Conservation (phyloP, 2,329 filamentous ascomycete genomes). For the Hymenoscyphus fructigenus region DNA sequence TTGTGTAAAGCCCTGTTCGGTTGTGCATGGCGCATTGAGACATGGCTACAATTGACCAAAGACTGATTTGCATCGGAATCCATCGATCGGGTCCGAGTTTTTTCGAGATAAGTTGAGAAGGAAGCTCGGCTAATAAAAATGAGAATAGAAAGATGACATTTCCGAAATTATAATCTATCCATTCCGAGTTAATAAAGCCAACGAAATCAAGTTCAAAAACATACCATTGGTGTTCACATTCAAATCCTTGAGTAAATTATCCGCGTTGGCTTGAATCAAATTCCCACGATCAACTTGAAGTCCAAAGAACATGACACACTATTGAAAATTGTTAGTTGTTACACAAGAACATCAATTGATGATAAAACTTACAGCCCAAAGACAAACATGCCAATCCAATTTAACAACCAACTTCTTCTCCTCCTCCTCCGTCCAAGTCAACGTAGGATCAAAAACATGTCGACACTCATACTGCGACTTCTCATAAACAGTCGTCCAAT, state of each 20-base stretch:
- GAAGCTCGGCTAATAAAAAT: constrained; percentile 47
- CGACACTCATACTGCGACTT: constrained; percentile 22
- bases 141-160: constrained; percentile 41
- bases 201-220: not conserved
- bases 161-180: constrained; percentile 26
- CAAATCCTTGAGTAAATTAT: constrained; percentile 58
- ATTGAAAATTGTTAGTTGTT: not conserved
- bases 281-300: constrained; percentile 65
- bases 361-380: constrained; percentile 12
- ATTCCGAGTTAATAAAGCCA: constrained; percentile 38
- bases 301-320: constrained; percentile 12
- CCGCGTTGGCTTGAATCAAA: constrained; percentile 59
- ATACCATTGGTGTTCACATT: constrained; percentile 39
- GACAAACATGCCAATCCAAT: constrained; percentile 16
- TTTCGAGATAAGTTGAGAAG: constrained; percentile 48
- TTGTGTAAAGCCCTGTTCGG: constrained; percentile 43
- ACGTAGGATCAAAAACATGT: constrained; percentile 19
- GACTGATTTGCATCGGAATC: constrained; percentile 52
- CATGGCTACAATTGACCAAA: constrained; percentile 49
- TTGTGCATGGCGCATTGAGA: constrained; percentile 46
- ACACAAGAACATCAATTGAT: not conserved
- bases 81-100: constrained; percentile 49
- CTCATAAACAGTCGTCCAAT: constrained; percentile 18
- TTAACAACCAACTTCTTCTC: constrained; percentile 21
- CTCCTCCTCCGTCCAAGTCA: constrained; percentile 22